These are phyloP conservation scores for Suhomyces taliae DNA, from an alignment of 1,139 yeast genomes.

Conservation along the genomic window DNA sequence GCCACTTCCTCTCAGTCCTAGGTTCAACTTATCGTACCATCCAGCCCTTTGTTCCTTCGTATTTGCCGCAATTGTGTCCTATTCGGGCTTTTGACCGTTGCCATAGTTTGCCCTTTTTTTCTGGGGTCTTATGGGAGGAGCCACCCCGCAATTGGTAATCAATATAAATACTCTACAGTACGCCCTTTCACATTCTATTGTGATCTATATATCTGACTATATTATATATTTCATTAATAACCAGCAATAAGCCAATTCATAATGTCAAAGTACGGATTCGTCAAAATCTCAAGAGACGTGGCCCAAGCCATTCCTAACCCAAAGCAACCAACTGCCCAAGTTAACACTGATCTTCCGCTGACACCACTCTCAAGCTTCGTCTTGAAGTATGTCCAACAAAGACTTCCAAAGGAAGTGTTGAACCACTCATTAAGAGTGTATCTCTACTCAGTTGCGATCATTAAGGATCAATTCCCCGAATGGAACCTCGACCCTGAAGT, in stretches of 20 bases:
- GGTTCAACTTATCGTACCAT: too few relatives aligned
- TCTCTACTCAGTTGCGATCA: slow-evolving; percentile 34
- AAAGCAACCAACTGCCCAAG: slow-evolving; percentile 28
- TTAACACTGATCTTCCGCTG: slow-evolving; percentile 22
- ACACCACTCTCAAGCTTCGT: slow-evolving; percentile 21
- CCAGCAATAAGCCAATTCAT: background rate
- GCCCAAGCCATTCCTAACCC: slow-evolving; percentile 28
- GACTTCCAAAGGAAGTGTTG: slow-evolving; percentile 28
- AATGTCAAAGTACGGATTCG: slow-evolving; percentile 36
- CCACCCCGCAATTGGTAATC: too few relatives aligned
- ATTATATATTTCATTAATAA: too few relatives aligned
- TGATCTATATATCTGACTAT: background rate
- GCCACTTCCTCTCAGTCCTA: too few relatives aligned
- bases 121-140: too few relatives aligned
- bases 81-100: too few relatives aligned
- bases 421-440: slow-evolving; percentile 37
- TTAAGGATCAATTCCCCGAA: slow-evolving; percentile 36
- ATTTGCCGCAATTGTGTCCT: too few relatives aligned
- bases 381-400: slow-evolving; percentile 25
- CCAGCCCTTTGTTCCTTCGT: too few relatives aligned
- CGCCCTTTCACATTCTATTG: background rate
- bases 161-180: too few relatives aligned
- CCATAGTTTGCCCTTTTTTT: too few relatives aligned
- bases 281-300: slow-evolving; percentile 31
- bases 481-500: slow-evolving; percentile 37